These are phyloP conservation scores for Crithidia expoeki DNA, from an alignment of 208 protist genomes.

Conservation along the genomic window DNA sequence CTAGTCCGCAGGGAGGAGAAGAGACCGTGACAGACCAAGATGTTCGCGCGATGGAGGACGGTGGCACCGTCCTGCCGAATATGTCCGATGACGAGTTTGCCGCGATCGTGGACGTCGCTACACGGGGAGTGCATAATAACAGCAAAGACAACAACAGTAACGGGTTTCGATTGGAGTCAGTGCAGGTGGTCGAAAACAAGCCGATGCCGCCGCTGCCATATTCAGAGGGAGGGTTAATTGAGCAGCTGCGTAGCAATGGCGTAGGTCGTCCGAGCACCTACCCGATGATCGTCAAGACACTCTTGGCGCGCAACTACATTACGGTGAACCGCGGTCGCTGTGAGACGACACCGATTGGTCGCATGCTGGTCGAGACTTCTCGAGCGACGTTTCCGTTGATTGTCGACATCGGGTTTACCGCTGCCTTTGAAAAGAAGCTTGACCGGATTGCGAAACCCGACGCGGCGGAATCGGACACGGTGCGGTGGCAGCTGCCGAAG, in stretches of 20 bases:
- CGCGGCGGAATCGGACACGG: background rate
- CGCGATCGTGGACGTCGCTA: conserved; percentile 57
- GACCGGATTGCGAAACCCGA: conserved; percentile 87
- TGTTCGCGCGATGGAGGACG: conserved; percentile 61
- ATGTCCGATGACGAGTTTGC: conserved; percentile 84
- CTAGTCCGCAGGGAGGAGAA: background rate
- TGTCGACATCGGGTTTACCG: conserved; percentile 91
- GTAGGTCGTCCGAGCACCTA: conserved; percentile 92
- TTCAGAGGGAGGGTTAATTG: conserved; percentile 87
- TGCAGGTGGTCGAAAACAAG: conserved; percentile 63
- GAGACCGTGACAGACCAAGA: conserved; percentile 46
- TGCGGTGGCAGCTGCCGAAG: conserved; percentile 4
- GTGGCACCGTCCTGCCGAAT: conserved; percentile 53
- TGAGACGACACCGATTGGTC: conserved; percentile 81
- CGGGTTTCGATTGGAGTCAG: conserved; percentile 35
- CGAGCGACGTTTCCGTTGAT: conserved; percentile 87
- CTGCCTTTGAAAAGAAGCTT: conserved; percentile 87
- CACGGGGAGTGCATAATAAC: conserved; percentile 3
- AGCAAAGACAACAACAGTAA: conserved; percentile 8
- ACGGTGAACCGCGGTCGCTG: conserved; percentile 78
- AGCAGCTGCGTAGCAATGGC: conserved; percentile 87
- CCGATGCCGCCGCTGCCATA: conserved; percentile 70
- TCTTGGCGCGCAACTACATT: conserved; percentile 86
- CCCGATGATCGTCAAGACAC: conserved; percentile 90
- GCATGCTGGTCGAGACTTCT: conserved; percentile 72